Conservation (phyloP, 1,284 basidiomycete species). For the Rhodotorula sp. region DNA sequence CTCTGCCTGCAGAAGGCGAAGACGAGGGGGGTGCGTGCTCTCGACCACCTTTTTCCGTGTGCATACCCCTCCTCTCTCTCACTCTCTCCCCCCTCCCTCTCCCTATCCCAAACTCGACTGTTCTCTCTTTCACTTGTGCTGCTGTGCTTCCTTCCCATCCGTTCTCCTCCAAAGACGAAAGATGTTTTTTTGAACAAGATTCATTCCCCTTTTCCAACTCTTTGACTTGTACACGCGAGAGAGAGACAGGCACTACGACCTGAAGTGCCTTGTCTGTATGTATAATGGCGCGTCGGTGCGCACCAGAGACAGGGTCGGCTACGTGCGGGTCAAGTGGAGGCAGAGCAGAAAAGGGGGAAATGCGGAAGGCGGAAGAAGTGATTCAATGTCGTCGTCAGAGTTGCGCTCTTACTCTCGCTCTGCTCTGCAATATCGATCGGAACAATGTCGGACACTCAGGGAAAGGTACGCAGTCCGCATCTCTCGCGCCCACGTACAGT, state of each 20-base stretch:
- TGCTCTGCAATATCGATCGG: background rate
- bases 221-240: too few species aligned
- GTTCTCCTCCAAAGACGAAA: background rate
- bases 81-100: background rate
- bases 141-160: background rate
- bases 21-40: background rate
- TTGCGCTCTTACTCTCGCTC: background rate
- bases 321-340: too few species aligned
- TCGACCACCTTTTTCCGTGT: background rate
- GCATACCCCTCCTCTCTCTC: background rate
- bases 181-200: too few species aligned
- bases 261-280: too few species aligned
- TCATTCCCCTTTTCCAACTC: too few species aligned
- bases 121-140: background rate
- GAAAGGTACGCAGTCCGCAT: conserved; percentile 42
- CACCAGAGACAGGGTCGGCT: too few species aligned
- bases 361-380: too few species aligned
- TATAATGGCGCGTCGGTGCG: too few species aligned
- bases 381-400: too few species aligned
- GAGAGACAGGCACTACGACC: too few species aligned
- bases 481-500: background rate
- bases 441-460: conserved; percentile 45
- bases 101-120: background rate
- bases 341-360: too few species aligned
- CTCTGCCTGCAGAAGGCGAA: background rate